Evolutionary conservation across 768 basidiomycete genomes (phyloP), one percentile per base, ranked within the genome.

Genomic region (Lanmaoa pseudosensibilis): DNA sequence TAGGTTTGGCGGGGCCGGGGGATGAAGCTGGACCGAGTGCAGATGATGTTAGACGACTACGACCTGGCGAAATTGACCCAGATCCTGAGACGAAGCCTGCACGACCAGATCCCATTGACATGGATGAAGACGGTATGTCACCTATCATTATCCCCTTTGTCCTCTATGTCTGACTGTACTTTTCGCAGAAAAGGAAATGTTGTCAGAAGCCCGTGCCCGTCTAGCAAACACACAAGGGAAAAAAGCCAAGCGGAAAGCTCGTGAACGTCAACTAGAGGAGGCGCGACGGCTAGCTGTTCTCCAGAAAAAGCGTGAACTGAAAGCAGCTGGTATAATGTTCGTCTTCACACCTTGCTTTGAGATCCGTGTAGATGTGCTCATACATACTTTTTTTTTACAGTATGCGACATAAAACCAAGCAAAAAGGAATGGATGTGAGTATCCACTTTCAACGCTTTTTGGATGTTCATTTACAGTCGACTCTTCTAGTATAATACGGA

Each of bases 141-240:
- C 16, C 12, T n/a, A 10, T 23, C 23, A 6, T 23, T 18, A 3
- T 38, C 45, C n/a, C 4, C 13, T 23, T 19, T 37, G 15, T 25
- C 27, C 1, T 40, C 11, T 13, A 5, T 54, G 30, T 45, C 30
- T 65, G 39, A 60, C 46, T 23, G 8, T 27, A 27, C 55, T 58
- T 37, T 19, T 46, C 60, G 27, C 64, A 94, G 94, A 98, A 75
- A 98, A 98, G 86, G 97, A 98, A 73, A 98, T 99, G 97, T 76
- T 99, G 66, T 98, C 97, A 1, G 97, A 99, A 73, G 97, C 97
- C 30, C 88, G 97, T 63, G 97, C 97, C 7, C 88, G 97, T 75
- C 80, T 99, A 36, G 97, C 97, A 48, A 99, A 99, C 70, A 99
- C 97, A 0, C 97, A 99, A 73, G 97, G 97, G 36, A 99, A 99